These are phyloP conservation scores for Agrocybe pediades DNA, from an alignment of 768 basidiomycete genomes.

Conservation along the genomic window DNA sequence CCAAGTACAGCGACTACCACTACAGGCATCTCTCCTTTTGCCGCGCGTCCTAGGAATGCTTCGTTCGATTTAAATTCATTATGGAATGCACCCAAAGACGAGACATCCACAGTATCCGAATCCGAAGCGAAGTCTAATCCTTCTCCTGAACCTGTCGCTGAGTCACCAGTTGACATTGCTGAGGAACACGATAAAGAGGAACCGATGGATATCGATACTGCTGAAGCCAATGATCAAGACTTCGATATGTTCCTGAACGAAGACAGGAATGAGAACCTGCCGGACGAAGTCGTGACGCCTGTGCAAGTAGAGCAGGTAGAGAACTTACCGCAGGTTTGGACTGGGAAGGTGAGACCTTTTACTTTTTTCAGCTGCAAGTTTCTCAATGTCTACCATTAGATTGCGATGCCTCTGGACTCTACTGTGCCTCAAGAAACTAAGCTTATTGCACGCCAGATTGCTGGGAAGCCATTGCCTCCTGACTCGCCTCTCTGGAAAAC, in stretches of 20 bases:
- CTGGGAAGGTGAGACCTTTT: conserved; percentile 58
- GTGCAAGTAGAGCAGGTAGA: conserved; percentile 45
- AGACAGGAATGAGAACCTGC: conserved; percentile 44
- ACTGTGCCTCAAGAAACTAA: conserved; percentile 65
- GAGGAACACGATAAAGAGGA: conserved; percentile 39
- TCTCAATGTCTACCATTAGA: conserved; percentile 38
- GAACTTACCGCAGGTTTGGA: conserved; percentile 67
- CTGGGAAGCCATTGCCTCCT: conserved; percentile 61
- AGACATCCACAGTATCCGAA: conserved; percentile 15
- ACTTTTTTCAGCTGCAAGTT: not conserved
- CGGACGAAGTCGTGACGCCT: conserved; percentile 42
- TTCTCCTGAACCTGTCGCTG: conserved; percentile 10
- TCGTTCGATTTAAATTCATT: conserved; percentile 76
- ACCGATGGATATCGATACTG: conserved; percentile 50
- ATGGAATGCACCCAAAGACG: conserved; percentile 59
- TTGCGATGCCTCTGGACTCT: conserved; percentile 81
- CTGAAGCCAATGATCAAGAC: conserved; percentile 72
- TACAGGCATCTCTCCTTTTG: conserved; percentile 51
- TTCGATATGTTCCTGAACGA: conserved; percentile 86
- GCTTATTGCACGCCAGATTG: conserved; percentile 77
- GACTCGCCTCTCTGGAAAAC: conserved; percentile 72
- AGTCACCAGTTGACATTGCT: conserved; percentile 17
- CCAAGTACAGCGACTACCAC: conserved; percentile 26
- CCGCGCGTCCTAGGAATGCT: conserved; percentile 46
- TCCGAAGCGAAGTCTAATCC: conserved; percentile 10